Percentiles rank a stretch among this genome's conserved stretches.
phyloP scores from a whole-genome alignment of 2,329 filamentous ascomycete genomes.

The Zymoseptoria ardabiliae region DNA sequence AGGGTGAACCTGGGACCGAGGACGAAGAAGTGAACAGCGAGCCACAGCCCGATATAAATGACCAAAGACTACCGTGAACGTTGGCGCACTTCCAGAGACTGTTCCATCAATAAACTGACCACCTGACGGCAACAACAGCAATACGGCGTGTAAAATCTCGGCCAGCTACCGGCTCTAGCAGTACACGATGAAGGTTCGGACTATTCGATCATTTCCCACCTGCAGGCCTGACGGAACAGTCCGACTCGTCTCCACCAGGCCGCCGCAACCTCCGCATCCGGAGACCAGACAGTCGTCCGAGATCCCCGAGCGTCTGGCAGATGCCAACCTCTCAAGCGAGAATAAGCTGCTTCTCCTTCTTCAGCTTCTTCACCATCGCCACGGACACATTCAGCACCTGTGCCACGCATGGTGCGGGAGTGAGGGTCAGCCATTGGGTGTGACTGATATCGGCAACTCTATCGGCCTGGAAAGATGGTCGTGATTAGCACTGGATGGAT shows the following conservation, averaged over 20 bases:
- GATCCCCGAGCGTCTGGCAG: too few relatives aligned
- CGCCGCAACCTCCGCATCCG: too few relatives aligned
- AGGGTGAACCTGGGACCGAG: not conserved
- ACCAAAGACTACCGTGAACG: not conserved
- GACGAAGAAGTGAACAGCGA: not conserved
- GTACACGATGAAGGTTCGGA: too few relatives aligned
- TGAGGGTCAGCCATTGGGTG: slow-evolving; percentile 62
- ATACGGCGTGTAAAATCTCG: too few relatives aligned
- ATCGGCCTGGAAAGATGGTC: slow-evolving; percentile 39
- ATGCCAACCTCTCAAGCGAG: not conserved
- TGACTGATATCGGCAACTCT: slow-evolving; percentile 59
- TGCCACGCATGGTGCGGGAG: slow-evolving; percentile 52
- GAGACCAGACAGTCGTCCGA: too few relatives aligned
- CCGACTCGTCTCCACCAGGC: too few relatives aligned
- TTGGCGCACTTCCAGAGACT: too few relatives aligned
- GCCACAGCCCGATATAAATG: not conserved
- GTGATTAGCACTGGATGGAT: not conserved
- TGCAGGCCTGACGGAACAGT: too few relatives aligned
- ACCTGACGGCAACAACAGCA: too few relatives aligned
- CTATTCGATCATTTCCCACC: too few relatives aligned
- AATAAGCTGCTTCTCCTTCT: slow-evolving; percentile 3
- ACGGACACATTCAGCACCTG: not conserved
- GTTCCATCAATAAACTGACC: too few relatives aligned
- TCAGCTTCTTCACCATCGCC: not conserved
- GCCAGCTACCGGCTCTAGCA: too few relatives aligned